These are phyloP conservation scores for Sonneratia alba DNA, from an alignment of 345 rosid species.

Conservation along the genomic window DNA sequence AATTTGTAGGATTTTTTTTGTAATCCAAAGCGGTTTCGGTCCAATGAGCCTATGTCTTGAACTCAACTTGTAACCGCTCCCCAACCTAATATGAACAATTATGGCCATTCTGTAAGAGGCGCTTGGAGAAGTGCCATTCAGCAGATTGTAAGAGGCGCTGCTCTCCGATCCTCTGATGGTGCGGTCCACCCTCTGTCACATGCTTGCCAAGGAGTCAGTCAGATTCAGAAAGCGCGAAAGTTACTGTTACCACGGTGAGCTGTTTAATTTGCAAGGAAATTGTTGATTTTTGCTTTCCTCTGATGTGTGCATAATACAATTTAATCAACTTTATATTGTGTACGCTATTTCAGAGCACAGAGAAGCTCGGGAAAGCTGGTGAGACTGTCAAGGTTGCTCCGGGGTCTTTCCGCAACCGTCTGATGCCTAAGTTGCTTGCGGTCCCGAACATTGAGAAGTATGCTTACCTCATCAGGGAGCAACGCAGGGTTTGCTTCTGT, in stretches of 20 bases:
- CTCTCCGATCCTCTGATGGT: constrained; percentile 21
- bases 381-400: constrained; percentile 92
- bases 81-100: too few species aligned
- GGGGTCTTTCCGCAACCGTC: constrained; percentile 79
- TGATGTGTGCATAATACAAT: too few species aligned
- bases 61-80: too few species aligned
- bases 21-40: too few species aligned
- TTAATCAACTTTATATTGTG: constrained; percentile 1
- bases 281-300: too few species aligned
- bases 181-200: constrained; percentile 46
- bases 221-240: constrained; percentile 75
- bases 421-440: constrained; percentile 91
- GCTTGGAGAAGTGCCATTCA: constrained; percentile 37
- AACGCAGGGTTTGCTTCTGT: constrained; percentile 50
- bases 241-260: constrained; percentile 78
- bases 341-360: constrained; percentile 40
- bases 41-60: too few species aligned
- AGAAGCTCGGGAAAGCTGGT: constrained; percentile 94
- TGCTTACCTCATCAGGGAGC: constrained; percentile 79
- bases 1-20: too few species aligned
- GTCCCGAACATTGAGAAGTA: constrained; percentile 90
- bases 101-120: too few species aligned
- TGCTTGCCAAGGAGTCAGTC: constrained; percentile 73
- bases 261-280: neutral
- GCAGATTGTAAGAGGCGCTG: constrained; percentile 23